These are phyloP conservation scores for Grigorovia humatica DNA, from an alignment of 805 yeast genomes.

Conservation along the genomic window DNA sequence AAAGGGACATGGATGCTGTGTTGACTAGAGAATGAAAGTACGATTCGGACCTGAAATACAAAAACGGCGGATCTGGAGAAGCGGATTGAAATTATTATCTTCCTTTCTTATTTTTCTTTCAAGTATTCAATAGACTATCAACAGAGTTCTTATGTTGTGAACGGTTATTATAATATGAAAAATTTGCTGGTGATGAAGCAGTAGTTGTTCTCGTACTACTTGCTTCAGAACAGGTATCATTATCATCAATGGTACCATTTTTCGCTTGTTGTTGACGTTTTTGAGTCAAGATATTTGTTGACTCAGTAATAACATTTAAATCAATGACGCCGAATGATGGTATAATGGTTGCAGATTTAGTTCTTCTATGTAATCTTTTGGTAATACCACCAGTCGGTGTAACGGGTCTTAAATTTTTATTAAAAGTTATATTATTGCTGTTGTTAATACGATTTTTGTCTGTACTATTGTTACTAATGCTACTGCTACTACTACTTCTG, in stretches of 20 bases:
- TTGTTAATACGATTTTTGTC: background rate
- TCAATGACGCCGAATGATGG: slow-evolving; percentile 25
- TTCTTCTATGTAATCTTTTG: slow-evolving; percentile 14
- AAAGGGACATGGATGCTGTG: too few relatives aligned
- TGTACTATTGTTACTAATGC: background rate
- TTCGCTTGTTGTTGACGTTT: background rate
- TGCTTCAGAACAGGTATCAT: slow-evolving; percentile 25
- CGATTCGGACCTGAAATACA: too few relatives aligned
- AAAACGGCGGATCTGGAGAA: too few relatives aligned
- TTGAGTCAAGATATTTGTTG: background rate
- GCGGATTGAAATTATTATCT: too few relatives aligned
- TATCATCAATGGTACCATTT: slow-evolving; percentile 5
- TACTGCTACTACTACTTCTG: background rate
- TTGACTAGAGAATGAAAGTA: too few relatives aligned
- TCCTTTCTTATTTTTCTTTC: background rate
- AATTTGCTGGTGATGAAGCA: slow-evolving; percentile 9
- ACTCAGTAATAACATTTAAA: slow-evolving; percentile 17
- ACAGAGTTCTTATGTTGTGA: slow-evolving; percentile 11
- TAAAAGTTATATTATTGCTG: background rate
- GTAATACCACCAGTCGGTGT: background rate
- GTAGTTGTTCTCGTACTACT: slow-evolving; percentile 16
- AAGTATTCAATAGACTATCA: slow-evolving; percentile 6
- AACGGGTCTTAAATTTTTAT: background rate
- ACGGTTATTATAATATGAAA: background rate
- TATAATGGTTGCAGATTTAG: slow-evolving; percentile 13